Base-by-base conservation (phyloP, 2,329 filamentous ascomycete species). In the Torrubiellomyces zombiae region DNA sequence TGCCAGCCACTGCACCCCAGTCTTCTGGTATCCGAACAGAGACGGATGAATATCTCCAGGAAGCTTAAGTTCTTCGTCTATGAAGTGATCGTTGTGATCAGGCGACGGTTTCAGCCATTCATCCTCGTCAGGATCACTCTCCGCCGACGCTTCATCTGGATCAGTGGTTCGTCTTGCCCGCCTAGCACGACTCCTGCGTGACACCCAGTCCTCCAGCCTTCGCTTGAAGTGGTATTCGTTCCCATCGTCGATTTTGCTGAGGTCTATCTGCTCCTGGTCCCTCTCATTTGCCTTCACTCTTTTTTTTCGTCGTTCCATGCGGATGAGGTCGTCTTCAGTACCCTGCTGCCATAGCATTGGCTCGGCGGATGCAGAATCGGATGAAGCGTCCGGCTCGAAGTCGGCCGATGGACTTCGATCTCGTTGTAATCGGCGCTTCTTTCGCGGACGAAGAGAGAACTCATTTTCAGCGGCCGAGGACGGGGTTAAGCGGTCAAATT, bases 21-120 rank as follows among this genome's bases (percentile, higher is more conserved):
- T 94, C 49, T 93, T 94, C 42, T 98, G 89, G 38, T 98, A 98
- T 34, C 91, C 82, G 40, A 95, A 98, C 0, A 98, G 57, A 3
- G 82, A 82, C 1, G 83, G 82, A 36, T 79, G 85, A 6, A 98
- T 86, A 39, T 98, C 89, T 2, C 89, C 89, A 1, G 89, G 89
- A 4, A 98, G 60, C 25, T 68, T 77, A 28, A 91, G 69, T 3
- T 69, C 76, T 19, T 79, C 75, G 26, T 78, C 73, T 24, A 93
- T 71, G 5, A 63, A 53, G 24, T 80, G 67, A 45, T 94, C 85
- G 0, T 77, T 60, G 18, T 77, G 67, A 18, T 78, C 80, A 0
- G 89, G 91, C 36, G 91, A 83, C 4, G 83, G 80, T 40, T 81
- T 76, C 36, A 80, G 71, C 75, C 83, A 93, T 51, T 98, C 68